Evolutionary conservation across 805 yeast genomes (phyloP), one percentile per base, ranked within the genome.

Genomic region (Starmerella vaccinii): DNA sequence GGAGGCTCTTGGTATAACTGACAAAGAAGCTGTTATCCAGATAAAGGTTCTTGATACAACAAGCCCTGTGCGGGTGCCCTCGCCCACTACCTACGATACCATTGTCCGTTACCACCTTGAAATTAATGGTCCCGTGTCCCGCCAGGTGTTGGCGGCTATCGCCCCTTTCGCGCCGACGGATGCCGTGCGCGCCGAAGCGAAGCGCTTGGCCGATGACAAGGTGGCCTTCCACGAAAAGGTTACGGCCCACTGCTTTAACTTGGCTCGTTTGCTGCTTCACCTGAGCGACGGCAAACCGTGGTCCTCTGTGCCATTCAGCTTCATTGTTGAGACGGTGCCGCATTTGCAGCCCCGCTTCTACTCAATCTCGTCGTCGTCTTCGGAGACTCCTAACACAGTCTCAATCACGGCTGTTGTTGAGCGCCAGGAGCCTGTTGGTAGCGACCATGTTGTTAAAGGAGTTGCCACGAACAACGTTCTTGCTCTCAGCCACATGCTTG

Each of bases 341-440:
- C 84, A 80, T 59, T 71, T 92, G 62, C 94, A 84, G 66, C 95
- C 97, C 38, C 89, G 98, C 67, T 90, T 87, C 71, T 90, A 90
- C 69, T 90, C 97, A 21, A 90, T 90, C 59, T 89, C 97, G 2
- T 89, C 97, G 1, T 86, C 96, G 5, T 81, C 94, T 1, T 67
- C 78, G 48, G 74, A 80, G 50, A 92, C 86, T 62, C 86, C 86
- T 65, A 75, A 80, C 47, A 74, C 76, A 18, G 75, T 89, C 52
- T 87, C 86, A 59, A 74, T 89, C 53, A 92, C 97, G 18, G 95
- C 96, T 2, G 94, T 89, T 47, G 96, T 90, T 39, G 97, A 92
- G 71, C 76, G 80, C 45, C 59, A 62, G 50, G 33, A 24, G 23
- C 63, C 68, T 29, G 59, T 59, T 16, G 65, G 62, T 32, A 49